Conservation (phyloP, 345 rosid genomes). For the Garcia nutans region DNA sequence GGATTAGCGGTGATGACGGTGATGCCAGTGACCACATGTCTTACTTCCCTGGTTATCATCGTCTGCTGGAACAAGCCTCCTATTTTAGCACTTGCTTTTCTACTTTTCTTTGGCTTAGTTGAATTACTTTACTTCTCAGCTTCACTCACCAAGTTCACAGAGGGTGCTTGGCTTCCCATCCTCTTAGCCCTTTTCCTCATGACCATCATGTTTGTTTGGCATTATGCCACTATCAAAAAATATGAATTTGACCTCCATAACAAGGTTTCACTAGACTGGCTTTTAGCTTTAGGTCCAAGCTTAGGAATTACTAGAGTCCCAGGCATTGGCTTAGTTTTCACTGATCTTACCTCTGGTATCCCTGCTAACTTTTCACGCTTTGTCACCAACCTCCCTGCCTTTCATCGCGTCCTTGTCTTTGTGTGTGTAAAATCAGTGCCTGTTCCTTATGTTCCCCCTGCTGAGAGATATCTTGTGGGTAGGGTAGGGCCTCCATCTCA, state of each 20-base stretch:
- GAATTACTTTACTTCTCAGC: conserved; percentile 98
- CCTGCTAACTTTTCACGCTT: conserved; percentile 98
- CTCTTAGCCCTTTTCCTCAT: conserved; percentile 86
- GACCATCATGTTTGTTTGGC: conserved; percentile 96
- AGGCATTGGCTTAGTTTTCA: conserved; percentile 90
- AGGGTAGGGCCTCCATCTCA: conserved; percentile 90
- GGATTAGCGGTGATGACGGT: conserved; percentile 98
- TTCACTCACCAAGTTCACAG: conserved; percentile 87
- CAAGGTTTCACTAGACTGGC: conserved; percentile 98
- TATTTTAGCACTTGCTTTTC: conserved; percentile 62
- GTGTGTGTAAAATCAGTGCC: conserved; percentile 95
- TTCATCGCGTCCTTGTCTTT: conserved; percentile 83
- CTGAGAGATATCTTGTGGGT: conserved; percentile 89
- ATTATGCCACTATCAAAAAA: conserved; percentile 83
- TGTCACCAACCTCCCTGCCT: conserved; percentile 97
- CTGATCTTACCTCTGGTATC: conserved; percentile 89
- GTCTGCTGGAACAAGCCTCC: conserved; percentile 96
- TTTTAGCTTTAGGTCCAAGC: conserved; percentile 87
- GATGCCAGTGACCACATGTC: conserved; percentile 97
- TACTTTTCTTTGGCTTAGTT: conserved; percentile 78
- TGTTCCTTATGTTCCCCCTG: conserved; percentile 82
- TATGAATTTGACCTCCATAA: conserved; percentile 94
- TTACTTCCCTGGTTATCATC: conserved; percentile 82
- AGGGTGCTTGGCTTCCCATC: conserved; percentile 99
- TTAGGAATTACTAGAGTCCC: conserved; percentile 92